phyloP scores from a whole-genome alignment of 2,329 filamentous ascomycete genomes.

The Fusarium cicatricum region DNA sequence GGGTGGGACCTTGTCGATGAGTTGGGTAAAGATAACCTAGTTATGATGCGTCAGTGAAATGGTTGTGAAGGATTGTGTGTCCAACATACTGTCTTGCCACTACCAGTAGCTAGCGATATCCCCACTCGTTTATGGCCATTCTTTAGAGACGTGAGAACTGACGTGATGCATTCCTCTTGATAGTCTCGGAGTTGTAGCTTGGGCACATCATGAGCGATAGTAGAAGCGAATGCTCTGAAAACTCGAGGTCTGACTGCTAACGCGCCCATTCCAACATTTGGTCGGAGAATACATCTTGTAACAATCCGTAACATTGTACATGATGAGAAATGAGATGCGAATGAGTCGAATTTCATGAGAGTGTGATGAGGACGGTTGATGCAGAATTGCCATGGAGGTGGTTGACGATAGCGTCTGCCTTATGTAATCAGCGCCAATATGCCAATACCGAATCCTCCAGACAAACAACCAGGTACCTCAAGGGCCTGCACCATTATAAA shows the following conservation, averaged over 20 bases:
- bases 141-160: constrained; percentile 74
- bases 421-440: constrained; percentile 33
- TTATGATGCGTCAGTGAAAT: constrained; percentile 8
- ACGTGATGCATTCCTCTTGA: constrained; percentile 90
- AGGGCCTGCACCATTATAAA: no score
- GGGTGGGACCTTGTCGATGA: constrained; percentile 79
- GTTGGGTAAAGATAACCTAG: constrained; percentile 93
- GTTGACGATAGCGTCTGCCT: constrained; percentile 2
- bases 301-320: constrained; percentile 50
- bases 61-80: not conserved
- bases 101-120: constrained; percentile 85
- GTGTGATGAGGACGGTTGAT: constrained; percentile 10
- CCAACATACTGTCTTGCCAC: constrained; percentile 79
- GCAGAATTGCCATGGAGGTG: not conserved
- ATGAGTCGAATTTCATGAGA: constrained; percentile 11
- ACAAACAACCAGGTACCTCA: no score
- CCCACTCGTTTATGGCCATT: constrained; percentile 81
- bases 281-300: constrained; percentile 41
- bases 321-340: constrained; percentile 37
- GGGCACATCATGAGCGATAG: constrained; percentile 22
- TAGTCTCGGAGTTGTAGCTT: constrained; percentile 77
- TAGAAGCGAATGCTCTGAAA: constrained; percentile 38
- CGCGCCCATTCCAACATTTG: constrained; percentile 15
- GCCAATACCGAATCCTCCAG: not conserved
- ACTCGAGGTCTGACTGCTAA: constrained; percentile 11